These are phyloP conservation scores for Stagonosporopsis tanaceti DNA, from an alignment of 2,329 filamentous ascomycete genomes.

Conservation along the genomic window DNA sequence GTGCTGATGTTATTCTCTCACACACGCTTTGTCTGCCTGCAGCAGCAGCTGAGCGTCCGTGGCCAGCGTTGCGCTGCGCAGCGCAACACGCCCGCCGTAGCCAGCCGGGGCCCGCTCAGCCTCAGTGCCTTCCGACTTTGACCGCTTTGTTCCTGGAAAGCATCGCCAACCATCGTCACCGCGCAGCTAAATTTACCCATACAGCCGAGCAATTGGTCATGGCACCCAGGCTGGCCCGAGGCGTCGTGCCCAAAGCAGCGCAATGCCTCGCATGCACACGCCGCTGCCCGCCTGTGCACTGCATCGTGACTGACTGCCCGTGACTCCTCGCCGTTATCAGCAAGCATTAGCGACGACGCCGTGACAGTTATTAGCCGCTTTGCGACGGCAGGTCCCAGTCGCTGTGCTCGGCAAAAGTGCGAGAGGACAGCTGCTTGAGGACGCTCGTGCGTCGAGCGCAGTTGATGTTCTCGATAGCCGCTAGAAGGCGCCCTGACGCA, in stretches of 20 bases:
- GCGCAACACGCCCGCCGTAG: slow-evolving; percentile 16
- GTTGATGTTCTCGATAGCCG: slow-evolving; percentile 21
- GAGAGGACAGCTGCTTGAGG: not conserved
- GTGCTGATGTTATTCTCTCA: slow-evolving; percentile 31
- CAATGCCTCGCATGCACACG: slow-evolving; percentile 17
- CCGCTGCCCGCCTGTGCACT: slow-evolving; percentile 20
- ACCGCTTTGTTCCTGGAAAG: slow-evolving; percentile 45
- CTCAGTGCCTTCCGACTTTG: slow-evolving; percentile 44
- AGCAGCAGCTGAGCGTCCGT: slow-evolving; percentile 16
- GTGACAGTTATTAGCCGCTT: slow-evolving; percentile 7
- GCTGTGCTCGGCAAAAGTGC: slow-evolving; percentile 4
- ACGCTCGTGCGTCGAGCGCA: slow-evolving; percentile 23
- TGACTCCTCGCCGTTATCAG: slow-evolving; percentile 19
- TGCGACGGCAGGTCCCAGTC: slow-evolving; percentile 2
- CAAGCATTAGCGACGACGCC: slow-evolving; percentile 5
- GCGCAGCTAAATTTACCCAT: slow-evolving; percentile 41
- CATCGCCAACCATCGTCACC: slow-evolving; percentile 33
- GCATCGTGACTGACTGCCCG: slow-evolving; percentile 14
- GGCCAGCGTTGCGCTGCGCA: slow-evolving; percentile 13
- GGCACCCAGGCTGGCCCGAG: slow-evolving; percentile 16
- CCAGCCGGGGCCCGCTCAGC: slow-evolving; percentile 30
- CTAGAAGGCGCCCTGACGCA: slow-evolving; percentile 27
- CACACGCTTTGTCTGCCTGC: slow-evolving; percentile 18
- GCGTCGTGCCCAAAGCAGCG: slow-evolving; percentile 11
- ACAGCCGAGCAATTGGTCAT: slow-evolving; percentile 31